Base-by-base conservation (phyloP, 495 filamentous ascomycete species). In the Penicillium longicatenatum region DNA sequence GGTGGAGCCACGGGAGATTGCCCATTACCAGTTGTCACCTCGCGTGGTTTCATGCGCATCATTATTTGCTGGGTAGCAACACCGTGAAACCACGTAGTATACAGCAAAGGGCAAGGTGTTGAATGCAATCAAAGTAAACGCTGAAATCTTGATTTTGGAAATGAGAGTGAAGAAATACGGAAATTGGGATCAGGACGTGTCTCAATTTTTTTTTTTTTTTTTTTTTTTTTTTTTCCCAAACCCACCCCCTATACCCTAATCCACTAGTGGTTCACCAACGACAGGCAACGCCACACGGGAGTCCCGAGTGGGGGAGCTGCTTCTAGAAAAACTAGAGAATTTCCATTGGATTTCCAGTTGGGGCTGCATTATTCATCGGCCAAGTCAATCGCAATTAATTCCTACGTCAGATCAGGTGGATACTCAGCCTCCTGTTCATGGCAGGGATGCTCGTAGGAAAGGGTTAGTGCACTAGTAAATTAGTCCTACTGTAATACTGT, bases 271-370 rank as follows among this genome's bases (percentile, higher is more conserved):
- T 64, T 66, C 58, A 59, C 51, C 46, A 59, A 46, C 58, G 41
- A 56, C 51, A 45, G 39, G 30, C 48, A 52, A 55, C 63, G 68
- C 63, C 60, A 63, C 68, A 62, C 61, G 58, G 58, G 52, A 63
- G 62, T 63, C 58, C 44, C 29, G 57, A 39, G 60, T 61, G 70
- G 70, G 44, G 70, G 67, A n/a, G n/a, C n/a, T n/a, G 59, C 69
- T 77, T 77, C 74, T 75, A 74, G 74, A 77, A 77, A 75, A 65
- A 65, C 33, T 44, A 39, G 29, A 42, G 48, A 43, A 59, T 67
- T 76, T 77, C 74, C 58, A 62, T 70, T 60, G 63, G 47, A 70
- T 75, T 76, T 62, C 74, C 74, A 11, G 49, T 71, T 74, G 60
- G 63, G 68, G 68, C 58, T 53, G 55, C 37, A 61, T 60, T 60